These are phyloP conservation scores for Leishmania martiniquensis DNA, from an alignment of 208 protist genomes.

Conservation along the genomic window DNA sequence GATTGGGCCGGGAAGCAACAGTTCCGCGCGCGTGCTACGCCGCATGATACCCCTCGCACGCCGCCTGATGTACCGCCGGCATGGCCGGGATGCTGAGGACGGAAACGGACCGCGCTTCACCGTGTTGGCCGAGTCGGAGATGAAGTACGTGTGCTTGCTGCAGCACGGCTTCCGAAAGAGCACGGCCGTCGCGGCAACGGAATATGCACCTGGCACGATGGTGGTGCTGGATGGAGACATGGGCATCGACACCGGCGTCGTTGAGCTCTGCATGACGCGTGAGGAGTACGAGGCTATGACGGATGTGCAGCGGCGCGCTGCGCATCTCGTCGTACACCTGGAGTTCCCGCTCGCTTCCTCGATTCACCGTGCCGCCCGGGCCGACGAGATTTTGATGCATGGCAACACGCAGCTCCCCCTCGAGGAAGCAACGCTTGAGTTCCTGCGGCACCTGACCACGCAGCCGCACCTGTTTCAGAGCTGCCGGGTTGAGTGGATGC, in stretches of 20 bases:
- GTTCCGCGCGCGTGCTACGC: slow-evolving; percentile 14
- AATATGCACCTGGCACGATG: slow-evolving; percentile 38
- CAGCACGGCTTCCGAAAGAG: slow-evolving; percentile 53
- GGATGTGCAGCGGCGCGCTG: slow-evolving; percentile 14
- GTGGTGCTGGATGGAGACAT: slow-evolving; percentile 82
- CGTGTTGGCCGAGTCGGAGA: slow-evolving; percentile 16
- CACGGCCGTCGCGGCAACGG: slow-evolving; percentile 27
- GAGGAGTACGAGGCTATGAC: slow-evolving; percentile 40
- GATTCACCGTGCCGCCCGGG: slow-evolving; percentile 37
- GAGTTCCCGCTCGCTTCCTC: slow-evolving; percentile 25
- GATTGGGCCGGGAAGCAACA: slow-evolving; percentile 25
- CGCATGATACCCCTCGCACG: slow-evolving; percentile 11
- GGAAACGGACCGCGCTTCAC: slow-evolving; percentile 10
- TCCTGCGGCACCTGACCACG: slow-evolving; percentile 30
- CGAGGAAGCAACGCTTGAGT: slow-evolving; percentile 38
- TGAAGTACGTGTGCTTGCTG: slow-evolving; percentile 58
- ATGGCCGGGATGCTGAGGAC: neutral
- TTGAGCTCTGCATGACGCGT: slow-evolving; percentile 32
- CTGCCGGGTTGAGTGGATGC: slow-evolving; percentile 67
- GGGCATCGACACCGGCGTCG: slow-evolving; percentile 72
- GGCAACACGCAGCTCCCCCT: slow-evolving; percentile 24
- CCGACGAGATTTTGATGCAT: slow-evolving; percentile 22
- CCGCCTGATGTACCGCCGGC: slow-evolving; percentile 13
- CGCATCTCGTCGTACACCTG: slow-evolving; percentile 29
- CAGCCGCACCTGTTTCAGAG: slow-evolving; percentile 38